These are phyloP conservation scores for Sextonia rubra DNA, from an alignment of 164 flowering plant species.

Conservation along the genomic window DNA sequence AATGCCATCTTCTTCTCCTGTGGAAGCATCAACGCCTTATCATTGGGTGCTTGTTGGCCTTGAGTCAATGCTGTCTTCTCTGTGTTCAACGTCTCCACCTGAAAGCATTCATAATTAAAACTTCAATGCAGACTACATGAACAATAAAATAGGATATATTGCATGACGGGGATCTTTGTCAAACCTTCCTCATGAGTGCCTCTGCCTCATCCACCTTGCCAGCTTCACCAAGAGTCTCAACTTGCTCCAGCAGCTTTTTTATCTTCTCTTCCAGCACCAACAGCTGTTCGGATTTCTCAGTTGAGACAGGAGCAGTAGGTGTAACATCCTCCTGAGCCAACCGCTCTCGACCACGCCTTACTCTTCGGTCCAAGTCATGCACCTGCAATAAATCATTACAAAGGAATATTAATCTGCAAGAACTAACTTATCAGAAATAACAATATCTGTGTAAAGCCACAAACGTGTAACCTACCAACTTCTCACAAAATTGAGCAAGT, in stretches of 20 bases:
- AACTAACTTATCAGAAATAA: neutral
- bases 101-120: slow-evolving; percentile 11
- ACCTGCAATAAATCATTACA: slow-evolving; percentile 42
- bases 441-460: neutral
- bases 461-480: slow-evolving; percentile 52
- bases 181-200: slow-evolving; percentile 96
- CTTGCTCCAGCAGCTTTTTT: slow-evolving; percentile 89
- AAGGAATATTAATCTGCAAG: neutral
- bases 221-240: slow-evolving; percentile 95
- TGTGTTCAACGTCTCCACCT: slow-evolving; percentile 81
- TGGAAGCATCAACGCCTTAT: slow-evolving; percentile 60
- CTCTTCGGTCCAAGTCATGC: slow-evolving; percentile 85
- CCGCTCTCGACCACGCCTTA: slow-evolving; percentile 91
- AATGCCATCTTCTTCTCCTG: slow-evolving; percentile 98
- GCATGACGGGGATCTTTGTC: neutral
- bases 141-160: neutral
- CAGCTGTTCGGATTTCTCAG: slow-evolving; percentile 84
- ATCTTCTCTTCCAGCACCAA: slow-evolving; percentile 90
- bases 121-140: neutral
- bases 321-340: slow-evolving; percentile 82
- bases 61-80: slow-evolving; percentile 77
- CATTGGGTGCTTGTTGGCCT: slow-evolving; percentile 34
- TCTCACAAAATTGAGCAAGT: slow-evolving; percentile 88
- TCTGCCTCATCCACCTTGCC: slow-evolving; percentile 99
- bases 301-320: slow-evolving; percentile 63